Percentiles rank a stretch among this genome's conserved stretches.
Conservation (phyloP, 2,329 filamentous ascomycete species). For the Cytospora schulzeri region DNA sequence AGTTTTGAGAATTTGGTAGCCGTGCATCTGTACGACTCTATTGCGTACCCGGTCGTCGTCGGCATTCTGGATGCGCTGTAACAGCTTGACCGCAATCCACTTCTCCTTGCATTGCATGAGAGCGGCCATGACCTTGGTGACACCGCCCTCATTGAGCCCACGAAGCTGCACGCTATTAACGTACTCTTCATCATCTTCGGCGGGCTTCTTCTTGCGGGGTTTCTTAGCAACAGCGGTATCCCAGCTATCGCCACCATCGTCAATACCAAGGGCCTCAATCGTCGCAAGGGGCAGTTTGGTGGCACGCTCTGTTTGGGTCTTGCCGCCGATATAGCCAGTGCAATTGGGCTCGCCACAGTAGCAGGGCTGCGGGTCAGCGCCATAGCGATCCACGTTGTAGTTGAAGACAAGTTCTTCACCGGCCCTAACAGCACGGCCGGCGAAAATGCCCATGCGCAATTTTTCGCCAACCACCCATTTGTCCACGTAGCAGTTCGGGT, state of each 20-base stretch:
- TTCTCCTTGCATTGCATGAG: conserved; percentile 99
- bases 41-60: conserved; percentile 86
- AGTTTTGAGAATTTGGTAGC: conserved; percentile 91
- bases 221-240: conserved; percentile 88
- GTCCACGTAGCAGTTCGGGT: conserved; percentile 98
- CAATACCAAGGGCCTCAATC: conserved; percentile 94
- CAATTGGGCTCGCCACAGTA: conserved; percentile 96
- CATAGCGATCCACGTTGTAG: conserved; percentile 98
- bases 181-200: conserved; percentile 93
- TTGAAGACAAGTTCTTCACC: conserved; percentile 98
- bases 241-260: conserved; percentile 87
- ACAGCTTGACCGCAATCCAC: conserved; percentile 96
- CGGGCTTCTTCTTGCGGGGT: conserved; percentile 86
- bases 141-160: conserved; percentile 77
- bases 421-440: conserved; percentile 77
- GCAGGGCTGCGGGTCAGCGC: conserved; percentile 93
- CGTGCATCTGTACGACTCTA: conserved; percentile 92
- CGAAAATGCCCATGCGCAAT: conserved; percentile 98
- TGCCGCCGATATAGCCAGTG: conserved; percentile 94
- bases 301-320: conserved; percentile 93
- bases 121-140: conserved; percentile 93
- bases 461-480: conserved; percentile 99
- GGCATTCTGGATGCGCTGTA: conserved; percentile 83
- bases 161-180: conserved; percentile 84
- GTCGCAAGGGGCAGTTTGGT: conserved; percentile 88